phyloP scores from a whole-genome alignment of 169 alveolate genomes.

The Plasmodium ovale region DNA sequence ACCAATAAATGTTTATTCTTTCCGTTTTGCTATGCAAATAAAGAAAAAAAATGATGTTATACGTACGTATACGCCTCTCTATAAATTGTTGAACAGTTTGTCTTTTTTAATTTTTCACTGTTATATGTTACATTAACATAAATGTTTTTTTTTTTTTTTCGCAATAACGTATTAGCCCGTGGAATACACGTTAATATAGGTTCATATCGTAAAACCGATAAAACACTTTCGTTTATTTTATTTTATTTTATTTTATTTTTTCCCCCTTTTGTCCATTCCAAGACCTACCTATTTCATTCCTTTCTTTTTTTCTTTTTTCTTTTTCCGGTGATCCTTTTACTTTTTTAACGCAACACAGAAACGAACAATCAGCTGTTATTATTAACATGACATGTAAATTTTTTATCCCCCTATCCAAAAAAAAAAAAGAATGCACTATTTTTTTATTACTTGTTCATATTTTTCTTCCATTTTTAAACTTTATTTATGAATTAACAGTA shows the following conservation, averaged over 20 bases:
- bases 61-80: neutral
- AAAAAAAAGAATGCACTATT: constrained; percentile 32
- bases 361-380: constrained; percentile 42
- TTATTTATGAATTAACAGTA: constrained; percentile 23
- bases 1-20: neutral
- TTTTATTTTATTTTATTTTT: constrained; percentile 6
- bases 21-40: neutral
- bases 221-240: neutral
- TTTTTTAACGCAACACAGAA: neutral
- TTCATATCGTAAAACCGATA: neutral
- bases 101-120: too few species aligned
- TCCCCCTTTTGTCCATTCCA: too few species aligned
- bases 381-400: constrained; percentile 19
- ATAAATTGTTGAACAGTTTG: neutral
- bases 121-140: too few species aligned
- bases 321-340: too few species aligned
- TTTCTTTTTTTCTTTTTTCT: constrained; percentile 11
- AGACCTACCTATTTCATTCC: neutral
- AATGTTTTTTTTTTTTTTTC: too few species aligned
- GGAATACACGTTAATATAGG: too few species aligned
- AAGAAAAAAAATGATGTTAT: neutral
- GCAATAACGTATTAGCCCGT: too few species aligned
- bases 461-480: constrained; percentile 16
- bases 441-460: constrained; percentile 24
- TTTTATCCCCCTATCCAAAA: constrained; percentile 7